Conservation (phyloP, 2,329 filamentous ascomycete genomes). For the Colletotrichum truncatum region DNA sequence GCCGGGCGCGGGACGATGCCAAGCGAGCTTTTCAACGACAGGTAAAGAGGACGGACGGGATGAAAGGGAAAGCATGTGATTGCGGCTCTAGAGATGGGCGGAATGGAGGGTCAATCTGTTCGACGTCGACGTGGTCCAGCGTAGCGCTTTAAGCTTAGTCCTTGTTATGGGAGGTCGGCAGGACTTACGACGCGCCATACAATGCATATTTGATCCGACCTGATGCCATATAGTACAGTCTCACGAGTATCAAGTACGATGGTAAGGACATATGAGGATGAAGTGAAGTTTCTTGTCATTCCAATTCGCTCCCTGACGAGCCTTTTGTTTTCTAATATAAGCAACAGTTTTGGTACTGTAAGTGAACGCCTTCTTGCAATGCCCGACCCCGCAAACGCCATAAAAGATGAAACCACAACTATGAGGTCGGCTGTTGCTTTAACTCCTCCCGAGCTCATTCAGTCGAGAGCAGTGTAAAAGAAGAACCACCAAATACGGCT, state of each 20-base stretch:
- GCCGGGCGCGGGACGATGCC: background rate
- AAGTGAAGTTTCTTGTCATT: conserved; percentile 7
- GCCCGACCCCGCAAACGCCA: conserved; percentile 26
- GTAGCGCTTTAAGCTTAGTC: no score
- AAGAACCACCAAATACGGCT: background rate
- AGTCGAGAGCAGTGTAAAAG: background rate
- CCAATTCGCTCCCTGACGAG: background rate
- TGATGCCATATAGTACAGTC: background rate
- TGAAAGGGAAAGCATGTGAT: conserved; percentile 10
- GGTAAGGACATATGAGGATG: background rate
- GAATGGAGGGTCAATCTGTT: no score
- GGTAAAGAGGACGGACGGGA: no score
- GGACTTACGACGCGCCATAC: no score
- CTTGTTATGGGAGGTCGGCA: no score
- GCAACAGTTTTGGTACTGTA: conserved; percentile 11
- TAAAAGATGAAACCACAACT: conserved; percentile 18
- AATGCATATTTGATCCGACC: no score
- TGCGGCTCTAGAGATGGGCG: background rate
- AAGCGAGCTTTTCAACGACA: background rate
- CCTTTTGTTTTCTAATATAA: conserved; percentile 9
- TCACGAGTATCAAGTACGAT: background rate
- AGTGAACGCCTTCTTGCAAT: conserved; percentile 25
- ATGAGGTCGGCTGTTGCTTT: conserved; percentile 13
- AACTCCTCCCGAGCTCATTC: background rate
- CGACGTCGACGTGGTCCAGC: no score